Conservation (phyloP, 1,139 yeast genomes). For the Nakaseomyces nivariensis region DNA sequence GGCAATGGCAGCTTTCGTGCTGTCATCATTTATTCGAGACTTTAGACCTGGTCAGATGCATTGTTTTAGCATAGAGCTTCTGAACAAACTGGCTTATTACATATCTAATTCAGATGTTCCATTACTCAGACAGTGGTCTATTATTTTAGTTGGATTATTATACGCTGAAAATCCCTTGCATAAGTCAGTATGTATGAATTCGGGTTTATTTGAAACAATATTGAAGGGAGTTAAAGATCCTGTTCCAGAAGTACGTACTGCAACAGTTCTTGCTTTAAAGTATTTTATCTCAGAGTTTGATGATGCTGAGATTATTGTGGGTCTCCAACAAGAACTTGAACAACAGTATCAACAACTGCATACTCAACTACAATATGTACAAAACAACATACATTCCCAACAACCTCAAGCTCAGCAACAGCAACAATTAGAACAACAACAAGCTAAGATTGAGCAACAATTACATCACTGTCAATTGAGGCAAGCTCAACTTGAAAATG, state of each 20-base stretch:
- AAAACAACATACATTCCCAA: slow-evolving; percentile 18
- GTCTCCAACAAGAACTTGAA: slow-evolving; percentile 27
- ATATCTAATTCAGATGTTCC: slow-evolving; percentile 73
- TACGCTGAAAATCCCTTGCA: slow-evolving; percentile 71
- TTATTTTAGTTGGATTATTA: slow-evolving; percentile 65
- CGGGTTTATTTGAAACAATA: slow-evolving; percentile 51
- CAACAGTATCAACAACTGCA: slow-evolving; percentile 27
- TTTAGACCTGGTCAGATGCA: slow-evolving; percentile 72
- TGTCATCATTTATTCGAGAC: slow-evolving; percentile 73
- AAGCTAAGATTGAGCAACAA: slow-evolving; percentile 27
- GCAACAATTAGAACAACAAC: slow-evolving; percentile 22
- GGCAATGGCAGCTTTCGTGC: slow-evolving; percentile 90
- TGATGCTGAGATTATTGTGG: slow-evolving; percentile 28
- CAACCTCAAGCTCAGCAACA: slow-evolving; percentile 11
- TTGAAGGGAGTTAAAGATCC: slow-evolving; percentile 65
- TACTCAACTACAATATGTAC: slow-evolving; percentile 25
- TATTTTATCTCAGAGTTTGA: slow-evolving; percentile 50
- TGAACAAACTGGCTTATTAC: slow-evolving; percentile 57
- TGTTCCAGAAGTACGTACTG: slow-evolving; percentile 89
- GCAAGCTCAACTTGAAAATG: slow-evolving; percentile 22
- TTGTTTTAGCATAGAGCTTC: slow-evolving; percentile 65
- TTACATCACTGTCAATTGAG: slow-evolving; percentile 24
- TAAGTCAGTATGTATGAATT: slow-evolving; percentile 59
- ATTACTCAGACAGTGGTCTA: slow-evolving; percentile 84
- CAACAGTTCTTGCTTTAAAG: slow-evolving; percentile 66